phyloP scores from a whole-genome alignment of 1,284 basidiomycete genomes.

The Microbotryum intermedium region DNA sequence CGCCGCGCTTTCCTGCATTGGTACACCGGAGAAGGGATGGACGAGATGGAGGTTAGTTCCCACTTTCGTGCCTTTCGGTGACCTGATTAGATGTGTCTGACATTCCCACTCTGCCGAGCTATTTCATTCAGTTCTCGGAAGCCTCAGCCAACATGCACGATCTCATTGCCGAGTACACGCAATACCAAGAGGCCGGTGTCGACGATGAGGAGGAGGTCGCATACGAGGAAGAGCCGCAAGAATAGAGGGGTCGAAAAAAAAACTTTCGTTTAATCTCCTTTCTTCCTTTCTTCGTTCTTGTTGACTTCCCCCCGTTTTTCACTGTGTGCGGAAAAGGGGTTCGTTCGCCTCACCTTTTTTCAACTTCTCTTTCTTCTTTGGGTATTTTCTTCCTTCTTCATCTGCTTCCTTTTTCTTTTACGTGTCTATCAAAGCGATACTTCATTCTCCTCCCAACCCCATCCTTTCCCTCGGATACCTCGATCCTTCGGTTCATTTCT shows the following conservation, averaged over 20 bases:
- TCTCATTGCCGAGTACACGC: slow-evolving; percentile 65
- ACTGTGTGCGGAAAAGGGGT: background rate
- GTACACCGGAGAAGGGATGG: slow-evolving; percentile 50
- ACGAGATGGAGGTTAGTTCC: slow-evolving; percentile 41
- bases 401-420: background rate
- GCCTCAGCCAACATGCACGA: slow-evolving; percentile 72
- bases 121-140: slow-evolving; percentile 31
- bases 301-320: no score
- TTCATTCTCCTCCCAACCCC: background rate
- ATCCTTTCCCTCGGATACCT: background rate
- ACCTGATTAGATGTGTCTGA: slow-evolving; percentile 11
- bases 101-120: slow-evolving; percentile 37
- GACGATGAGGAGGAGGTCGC: slow-evolving; percentile 23
- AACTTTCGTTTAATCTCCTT: background rate
- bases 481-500: background rate
- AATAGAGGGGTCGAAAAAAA: slow-evolving; percentile 17
- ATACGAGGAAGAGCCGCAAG: slow-evolving; percentile 22
- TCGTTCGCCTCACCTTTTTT: background rate
- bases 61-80: background rate
- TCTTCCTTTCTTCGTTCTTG: background rate
- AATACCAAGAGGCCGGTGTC: slow-evolving; percentile 43
- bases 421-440: background rate
- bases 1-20: slow-evolving; percentile 97
- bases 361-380: background rate
- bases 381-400: background rate